Evolutionary conservation across 139 green algal genomes (phyloP), one percentile per base, ranked within the genome.

Genomic region (Dunaliella primolecta): DNA sequence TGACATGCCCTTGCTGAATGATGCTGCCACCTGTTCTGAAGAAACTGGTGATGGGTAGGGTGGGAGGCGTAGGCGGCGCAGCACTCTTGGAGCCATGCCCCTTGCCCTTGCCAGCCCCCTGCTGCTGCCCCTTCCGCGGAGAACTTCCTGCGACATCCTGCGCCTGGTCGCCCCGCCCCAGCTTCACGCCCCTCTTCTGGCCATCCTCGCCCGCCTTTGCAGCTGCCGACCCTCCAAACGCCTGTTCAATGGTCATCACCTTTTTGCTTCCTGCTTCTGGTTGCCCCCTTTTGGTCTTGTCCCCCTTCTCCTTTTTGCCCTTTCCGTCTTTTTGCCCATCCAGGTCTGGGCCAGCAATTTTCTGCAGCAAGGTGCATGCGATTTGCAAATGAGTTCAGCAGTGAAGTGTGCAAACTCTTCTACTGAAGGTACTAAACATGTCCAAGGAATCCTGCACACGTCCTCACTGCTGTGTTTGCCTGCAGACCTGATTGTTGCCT

Each of bases 321-420:
- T n/a, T n/a, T n/a, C 46, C 46, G 7, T 15, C 46, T 64, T 7
- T 7, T 15, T 64, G 46, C 46, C 7, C 75, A 33, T 80, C n/a
- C 29, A 80, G 29, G 75, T 81, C 38, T 2, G 84, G 84, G 36
- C 79, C 72, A 38, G 29, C 33, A 46, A 85, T 75, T 76, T 88
- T 88, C 46, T 64, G 46, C 46, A 64, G n/a, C 46, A 64, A 15
- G 46, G 46, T 15, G 15, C 15, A 25, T 25, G 46, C 46, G 46
- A 15, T 7, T 64, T 7, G 7, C 15, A 15, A 15, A 64, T 64
- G 46, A 64, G 46, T 64, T 64, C 15, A n/a, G n/a, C 46, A 64
- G 46, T 64, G 46, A 64, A 64, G 15, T 15, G 46, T 7, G 7
- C 15, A 15, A 25, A 64, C 46, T 25, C 7, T 7, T 64, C 46